These are phyloP conservation scores for Colletotrichum spaethianum DNA, from an alignment of 2,329 filamentous ascomycete species.

Conservation along the genomic window DNA sequence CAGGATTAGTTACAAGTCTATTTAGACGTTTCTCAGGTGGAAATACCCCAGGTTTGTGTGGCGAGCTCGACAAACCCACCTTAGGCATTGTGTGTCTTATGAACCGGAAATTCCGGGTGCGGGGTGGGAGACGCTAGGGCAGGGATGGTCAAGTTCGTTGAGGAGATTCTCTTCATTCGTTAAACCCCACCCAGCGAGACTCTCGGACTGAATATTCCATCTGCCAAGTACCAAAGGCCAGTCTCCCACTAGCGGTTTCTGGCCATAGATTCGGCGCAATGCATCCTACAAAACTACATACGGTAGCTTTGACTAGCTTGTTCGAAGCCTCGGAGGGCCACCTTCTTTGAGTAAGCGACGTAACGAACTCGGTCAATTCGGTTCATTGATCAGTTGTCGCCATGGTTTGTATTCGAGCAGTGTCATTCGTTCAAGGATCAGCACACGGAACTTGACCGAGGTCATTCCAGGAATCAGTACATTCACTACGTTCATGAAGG, in stretches of 20 bases:
- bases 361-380: slow-evolving; percentile 30
- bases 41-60: neutral
- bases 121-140: neutral
- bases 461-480: neutral
- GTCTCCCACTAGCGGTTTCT: neutral
- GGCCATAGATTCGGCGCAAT: slow-evolving; percentile 6
- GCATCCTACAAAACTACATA: neutral
- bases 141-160: neutral
- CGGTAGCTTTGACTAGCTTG: neutral
- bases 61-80: neutral
- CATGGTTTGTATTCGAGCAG: neutral
- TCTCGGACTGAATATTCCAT: neutral
- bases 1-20: neutral
- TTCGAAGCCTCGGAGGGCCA: neutral
- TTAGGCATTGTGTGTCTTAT: no score
- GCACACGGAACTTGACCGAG: slow-evolving; percentile 4
- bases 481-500: no score
- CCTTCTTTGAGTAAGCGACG: slow-evolving; percentile 23
- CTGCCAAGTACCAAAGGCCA: neutral
- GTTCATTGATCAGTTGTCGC: slow-evolving; percentile 5
- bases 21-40: neutral
- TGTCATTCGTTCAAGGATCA: neutral
- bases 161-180: neutral
- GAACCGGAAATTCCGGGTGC: neutral
- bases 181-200: neutral